Base-by-base conservation (phyloP, 257 asterid genomes). In the Penstemon eatonii region DNA sequence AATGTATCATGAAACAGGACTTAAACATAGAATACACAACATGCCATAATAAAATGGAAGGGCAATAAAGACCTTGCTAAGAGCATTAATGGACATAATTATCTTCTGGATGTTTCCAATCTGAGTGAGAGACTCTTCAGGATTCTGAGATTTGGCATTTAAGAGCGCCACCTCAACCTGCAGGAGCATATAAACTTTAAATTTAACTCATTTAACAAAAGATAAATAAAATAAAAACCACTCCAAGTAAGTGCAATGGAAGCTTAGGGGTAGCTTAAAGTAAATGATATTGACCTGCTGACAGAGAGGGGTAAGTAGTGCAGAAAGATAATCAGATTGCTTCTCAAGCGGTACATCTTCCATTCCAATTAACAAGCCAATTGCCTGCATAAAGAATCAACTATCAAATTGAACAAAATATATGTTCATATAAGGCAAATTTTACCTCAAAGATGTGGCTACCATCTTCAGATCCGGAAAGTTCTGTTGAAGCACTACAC, bases 321-420 rank as follows among this genome's bases (percentile, higher is more conserved):
- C 85, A 66, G 96, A 83, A 58, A 94, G 96, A 78, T 86, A 94
- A 38, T 83, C 91, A 6, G 88, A 77, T 75, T 94, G 99, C 73
- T 89, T 94, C 80, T 86, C 96, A 65, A 76, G 78, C 33, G 96
- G 83, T 47, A 94, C 96, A 61, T 94, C 96, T 82, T 94, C 99
- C 98, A 89, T 94, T 75, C 99, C 98, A 70, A 94, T 89, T 58
- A 94, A 80, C 81, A 86, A 85, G 61, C 99, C 99, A 76, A 91
- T 91, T 54, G 99, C 96, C 99, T 91, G 75, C 43, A 72, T 19
- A 53, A 69, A 67, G 40, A n/a, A 64, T 55, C 60, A 55, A 72
- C 63, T 44, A 11, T 61, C 56, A 52, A 54, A 53, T 51, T 52
- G 25, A 52, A 61, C 3, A 72, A 57, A 25, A 66, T 41, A 56